phyloP scores from a whole-genome alignment of 2,329 filamentous ascomycete genomes.

The Malbranchea zuffiana region DNA sequence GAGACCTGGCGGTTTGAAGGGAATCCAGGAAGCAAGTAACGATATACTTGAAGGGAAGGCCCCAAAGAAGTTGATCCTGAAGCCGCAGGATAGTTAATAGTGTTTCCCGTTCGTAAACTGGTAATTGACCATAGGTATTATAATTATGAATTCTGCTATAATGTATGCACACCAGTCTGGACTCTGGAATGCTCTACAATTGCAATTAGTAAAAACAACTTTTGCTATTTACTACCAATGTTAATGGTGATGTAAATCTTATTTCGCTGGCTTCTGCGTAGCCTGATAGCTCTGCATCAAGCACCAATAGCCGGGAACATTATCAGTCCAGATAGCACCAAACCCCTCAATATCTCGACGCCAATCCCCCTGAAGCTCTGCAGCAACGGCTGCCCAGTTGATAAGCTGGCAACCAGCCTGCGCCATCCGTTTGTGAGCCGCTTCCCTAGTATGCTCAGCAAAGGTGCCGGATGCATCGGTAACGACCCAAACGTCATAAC shows the following conservation, averaged over 20 bases:
- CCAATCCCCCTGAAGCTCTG: constrained; percentile 13
- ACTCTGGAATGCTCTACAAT: too few species aligned
- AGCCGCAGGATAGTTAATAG: too few species aligned
- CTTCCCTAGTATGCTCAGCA: constrained; percentile 48
- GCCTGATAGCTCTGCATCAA: constrained; percentile 11
- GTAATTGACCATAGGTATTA: too few species aligned
- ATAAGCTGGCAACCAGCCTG: constrained; percentile 47
- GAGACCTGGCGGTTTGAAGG: too few species aligned
- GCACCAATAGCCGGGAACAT: constrained; percentile 18
- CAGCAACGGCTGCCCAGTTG: constrained; percentile 9
- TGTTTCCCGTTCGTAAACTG: too few species aligned
- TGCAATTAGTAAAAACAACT: too few species aligned
- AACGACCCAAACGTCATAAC: constrained; percentile 64
- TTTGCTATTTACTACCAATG: too few species aligned
- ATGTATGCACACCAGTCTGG: too few species aligned
- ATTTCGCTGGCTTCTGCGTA: background rate
- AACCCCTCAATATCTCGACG: constrained; percentile 13
- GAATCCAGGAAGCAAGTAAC: too few species aligned
- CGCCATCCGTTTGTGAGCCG: constrained; percentile 57
- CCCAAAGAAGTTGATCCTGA: too few species aligned
- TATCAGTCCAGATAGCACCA: constrained; percentile 11
- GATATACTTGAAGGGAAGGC: too few species aligned
- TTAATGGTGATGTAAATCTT: background rate
- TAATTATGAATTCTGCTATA: too few species aligned
- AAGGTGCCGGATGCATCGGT: constrained; percentile 61